phyloP scores from a whole-genome alignment of 768 basidiomycete genomes.

The Lepiota brunneoincarnata region DNA sequence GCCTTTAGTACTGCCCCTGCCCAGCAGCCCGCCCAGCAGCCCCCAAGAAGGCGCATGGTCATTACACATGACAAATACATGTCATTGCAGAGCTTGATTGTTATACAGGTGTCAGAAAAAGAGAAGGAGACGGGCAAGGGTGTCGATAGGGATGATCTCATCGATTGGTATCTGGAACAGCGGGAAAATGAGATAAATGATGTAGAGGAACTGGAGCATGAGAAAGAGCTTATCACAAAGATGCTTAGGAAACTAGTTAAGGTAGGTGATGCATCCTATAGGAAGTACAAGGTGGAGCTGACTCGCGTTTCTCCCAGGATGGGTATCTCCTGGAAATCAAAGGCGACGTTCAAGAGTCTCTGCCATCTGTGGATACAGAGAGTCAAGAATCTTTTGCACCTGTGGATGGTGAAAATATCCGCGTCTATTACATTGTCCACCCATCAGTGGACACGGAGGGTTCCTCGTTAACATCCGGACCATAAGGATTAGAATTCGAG shows the following conservation, averaged over 20 bases:
- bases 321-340: conserved; percentile 80
- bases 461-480: conserved; percentile 40
- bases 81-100: conserved; percentile 83
- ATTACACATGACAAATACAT: conserved; percentile 98
- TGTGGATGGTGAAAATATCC: conserved; percentile 54
- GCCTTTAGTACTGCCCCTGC: conserved; percentile 34
- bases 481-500: conserved; percentile 13
- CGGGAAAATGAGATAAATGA: conserved; percentile 82
- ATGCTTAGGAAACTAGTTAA: conserved; percentile 88
- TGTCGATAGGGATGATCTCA: conserved; percentile 85
- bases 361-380: conserved; percentile 60
- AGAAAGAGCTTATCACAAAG: conserved; percentile 88
- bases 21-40: conserved; percentile 25
- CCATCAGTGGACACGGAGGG: conserved; percentile 78
- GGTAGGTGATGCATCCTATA: conserved; percentile 41
- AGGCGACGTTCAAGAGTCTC: conserved; percentile 80
- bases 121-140: conserved; percentile 78
- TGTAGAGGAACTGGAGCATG: conserved; percentile 85
- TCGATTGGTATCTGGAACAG: conserved; percentile 95
- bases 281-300: neutral
- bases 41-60: conserved; percentile 70
- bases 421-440: conserved; percentile 89
- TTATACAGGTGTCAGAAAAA: conserved; percentile 73
- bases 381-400: conserved; percentile 49
- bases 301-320: conserved; percentile 47